Conservation (phyloP, 2,329 filamentous ascomycete genomes). For the Ceratocystiopsis minuta region DNA sequence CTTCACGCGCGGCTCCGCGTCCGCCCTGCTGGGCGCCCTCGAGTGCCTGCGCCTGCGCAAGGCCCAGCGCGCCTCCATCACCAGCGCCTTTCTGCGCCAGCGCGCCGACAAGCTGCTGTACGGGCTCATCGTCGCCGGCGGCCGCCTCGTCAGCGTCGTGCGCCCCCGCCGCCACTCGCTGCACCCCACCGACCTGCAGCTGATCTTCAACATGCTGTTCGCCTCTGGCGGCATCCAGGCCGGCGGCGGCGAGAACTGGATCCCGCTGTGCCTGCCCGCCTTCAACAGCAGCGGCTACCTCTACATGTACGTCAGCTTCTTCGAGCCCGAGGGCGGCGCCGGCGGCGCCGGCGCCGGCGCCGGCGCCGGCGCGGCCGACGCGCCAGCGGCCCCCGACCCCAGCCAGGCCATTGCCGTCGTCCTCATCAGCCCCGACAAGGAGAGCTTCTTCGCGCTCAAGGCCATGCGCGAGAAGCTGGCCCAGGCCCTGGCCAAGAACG, state of each 20-base stretch:
- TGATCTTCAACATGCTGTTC: conserved; percentile 99
- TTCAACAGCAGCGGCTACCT: conserved; percentile 95
- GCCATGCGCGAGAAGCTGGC: conserved; percentile 47
- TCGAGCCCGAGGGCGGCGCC: conserved; percentile 35
- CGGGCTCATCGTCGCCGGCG: conserved; percentile 81
- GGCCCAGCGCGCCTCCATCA: conserved; percentile 68
- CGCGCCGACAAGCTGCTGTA: conserved; percentile 70
- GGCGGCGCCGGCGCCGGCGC: conserved; percentile 20
- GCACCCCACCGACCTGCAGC: conserved; percentile 83
- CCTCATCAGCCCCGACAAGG: conserved; percentile 80
- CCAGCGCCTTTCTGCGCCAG: conserved; percentile 67
- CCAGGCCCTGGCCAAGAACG: conserved; percentile 56
- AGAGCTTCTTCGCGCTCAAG: conserved; percentile 81
- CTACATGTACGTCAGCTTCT: conserved; percentile 98
- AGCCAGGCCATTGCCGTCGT: conserved; percentile 77
- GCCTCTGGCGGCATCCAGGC: conserved; percentile 83
- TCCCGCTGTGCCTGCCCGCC: conserved; percentile 82
- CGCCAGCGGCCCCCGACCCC: neutral
- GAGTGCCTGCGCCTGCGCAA: conserved; percentile 90
- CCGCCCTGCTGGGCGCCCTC: conserved; percentile 69
- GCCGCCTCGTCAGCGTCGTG: conserved; percentile 84
- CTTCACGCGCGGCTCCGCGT: conserved; percentile 84
- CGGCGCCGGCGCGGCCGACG: conserved; percentile 26
- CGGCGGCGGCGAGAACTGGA: conserved; percentile 89
- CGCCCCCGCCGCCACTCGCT: conserved; percentile 87